Base-by-base conservation (phyloP, 495 filamentous ascomycete species). In the Xylaria longipes region DNA sequence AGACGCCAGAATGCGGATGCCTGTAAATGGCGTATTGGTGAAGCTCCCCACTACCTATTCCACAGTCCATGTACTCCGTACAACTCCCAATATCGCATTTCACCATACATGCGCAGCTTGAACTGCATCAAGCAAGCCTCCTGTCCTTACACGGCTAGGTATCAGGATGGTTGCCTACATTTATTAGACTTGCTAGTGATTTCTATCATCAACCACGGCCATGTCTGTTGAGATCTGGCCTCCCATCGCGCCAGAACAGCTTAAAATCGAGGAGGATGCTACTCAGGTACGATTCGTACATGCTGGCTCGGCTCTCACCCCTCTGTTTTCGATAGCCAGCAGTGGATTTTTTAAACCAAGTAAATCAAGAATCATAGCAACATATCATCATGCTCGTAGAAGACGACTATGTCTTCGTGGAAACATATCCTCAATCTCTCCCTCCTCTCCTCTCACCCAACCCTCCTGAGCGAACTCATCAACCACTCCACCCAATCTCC, bases 181-280 rank as follows among this genome's bases (percentile, higher is more conserved):
- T 56, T 70, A 60, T 41, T 50, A 27, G 71, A 72, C 54, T 12
- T 54, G 7, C 14, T 52, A 39, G 45, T 62, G 57, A 56, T 73
- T 68, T 50, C n/a, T 39, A 33, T 67, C 64, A 66, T 77, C 58
- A 56, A 64, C 52, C 35, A 43, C 74, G 68, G 82, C 70, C 70
- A 95, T 95, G 92, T 90, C 92, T 56, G 90, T 92, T 60, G 89
- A 90, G 77, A 90, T 92, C 69, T 94, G 90, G 84, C 93, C 93
- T 79, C 91, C 89, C 69, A 85, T 95, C 64, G 79, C 90, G 60
- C 82, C 86, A 22, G 86, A 90, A 33, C 82, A 89, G 73, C 83
- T 94, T 81, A 87, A 88, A 80, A 82, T 83, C 82, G 88, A 91
- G 75, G 87, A 93, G 78, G 87, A 93, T 78, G 83, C 87, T 70